Percentiles rank a stretch among this genome's conserved stretches.
These are phyloP conservation scores for Pseudopithomyces maydicus DNA, from an alignment of 2,329 filamentous ascomycete genomes.

Conservation along the genomic window DNA sequence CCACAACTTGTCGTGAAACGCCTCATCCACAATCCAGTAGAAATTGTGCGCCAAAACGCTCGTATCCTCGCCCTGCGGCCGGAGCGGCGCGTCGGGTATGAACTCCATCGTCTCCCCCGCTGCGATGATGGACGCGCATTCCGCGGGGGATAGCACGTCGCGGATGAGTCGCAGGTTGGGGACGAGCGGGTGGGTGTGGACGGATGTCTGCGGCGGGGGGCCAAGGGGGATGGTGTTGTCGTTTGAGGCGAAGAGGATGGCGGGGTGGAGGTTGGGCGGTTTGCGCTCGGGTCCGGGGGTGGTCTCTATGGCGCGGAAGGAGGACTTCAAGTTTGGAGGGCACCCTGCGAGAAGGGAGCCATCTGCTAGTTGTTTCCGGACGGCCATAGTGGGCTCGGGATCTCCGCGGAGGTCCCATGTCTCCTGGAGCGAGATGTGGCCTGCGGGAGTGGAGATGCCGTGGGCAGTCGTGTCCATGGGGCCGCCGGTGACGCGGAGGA, in stretches of 20 bases:
- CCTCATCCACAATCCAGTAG: conserved; percentile 71
- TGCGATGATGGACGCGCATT: conserved; percentile 70
- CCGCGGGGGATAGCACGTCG: conserved; percentile 63
- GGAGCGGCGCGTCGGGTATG: conserved; percentile 69
- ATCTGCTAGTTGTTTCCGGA: conserved; percentile 64
- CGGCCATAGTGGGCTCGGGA: conserved; percentile 47
- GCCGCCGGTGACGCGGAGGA: conserved; percentile 67
- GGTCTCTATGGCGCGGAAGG: conserved; percentile 66
- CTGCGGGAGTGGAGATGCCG: conserved; percentile 31
- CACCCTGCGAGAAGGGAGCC: conserved; percentile 49
- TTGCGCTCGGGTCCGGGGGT: conserved; percentile 66
- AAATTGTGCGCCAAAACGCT: conserved; percentile 75
- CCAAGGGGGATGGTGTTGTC: conserved; percentile 62
- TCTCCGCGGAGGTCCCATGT: conserved; percentile 64
- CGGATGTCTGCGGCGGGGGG: conserved; percentile 54
- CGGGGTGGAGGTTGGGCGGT: conserved; percentile 70
- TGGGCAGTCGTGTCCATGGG: conserved; percentile 57
- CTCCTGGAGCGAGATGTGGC: conserved; percentile 63
- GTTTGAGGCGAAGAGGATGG: conserved; percentile 66
- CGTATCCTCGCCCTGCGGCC: conserved; percentile 65
- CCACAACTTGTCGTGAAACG: conserved; percentile 69
- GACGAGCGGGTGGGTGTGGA: conserved; percentile 65
- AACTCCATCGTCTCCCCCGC: conserved; percentile 70
- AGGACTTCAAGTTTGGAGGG: conserved; percentile 27
- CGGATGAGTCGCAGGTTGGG: conserved; percentile 65